Evolutionary conservation across 129 eudicot genomes (phyloP).

Genomic region (Lactuca saligna): DNA sequence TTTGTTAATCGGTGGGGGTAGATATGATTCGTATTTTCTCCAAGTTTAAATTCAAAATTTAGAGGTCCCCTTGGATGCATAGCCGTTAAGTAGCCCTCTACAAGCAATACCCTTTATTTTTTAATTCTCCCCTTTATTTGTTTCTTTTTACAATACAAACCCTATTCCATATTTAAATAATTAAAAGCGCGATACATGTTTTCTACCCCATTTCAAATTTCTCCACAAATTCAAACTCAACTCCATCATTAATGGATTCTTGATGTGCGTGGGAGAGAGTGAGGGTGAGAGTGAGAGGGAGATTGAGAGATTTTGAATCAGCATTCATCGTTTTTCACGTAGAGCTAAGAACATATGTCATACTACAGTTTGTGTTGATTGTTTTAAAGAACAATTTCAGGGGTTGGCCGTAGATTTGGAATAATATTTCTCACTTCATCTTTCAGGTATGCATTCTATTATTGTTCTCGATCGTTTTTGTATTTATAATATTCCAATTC

Average conservation of each 20-base stretch:
- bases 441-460: conserved; percentile 46
- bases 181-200: conserved; percentile 35
- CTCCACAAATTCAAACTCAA: conserved; percentile 16
- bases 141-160: conserved; percentile 9
- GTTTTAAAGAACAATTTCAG: conserved; percentile 43
- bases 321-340: neutral
- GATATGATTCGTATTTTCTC: no score
- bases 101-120: conserved; percentile 12
- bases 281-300: conserved; percentile 5
- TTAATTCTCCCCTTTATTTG: neutral
- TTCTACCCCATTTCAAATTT: conserved; percentile 29
- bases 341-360: conserved; percentile 13
- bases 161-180: conserved; percentile 37
- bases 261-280: neutral
- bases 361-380: conserved; percentile 2
- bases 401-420: conserved; percentile 33
- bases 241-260: neutral
- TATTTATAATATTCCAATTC: neutral
- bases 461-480: neutral
- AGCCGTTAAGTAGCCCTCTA: conserved; percentile 27
- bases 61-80: neutral
- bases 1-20: no score
- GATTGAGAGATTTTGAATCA: neutral
- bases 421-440: conserved; percentile 54
- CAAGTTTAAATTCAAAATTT: no score